These are phyloP conservation scores for Brettanomyces nanus DNA, from an alignment of 805 yeast genomes.

Conservation along the genomic window DNA sequence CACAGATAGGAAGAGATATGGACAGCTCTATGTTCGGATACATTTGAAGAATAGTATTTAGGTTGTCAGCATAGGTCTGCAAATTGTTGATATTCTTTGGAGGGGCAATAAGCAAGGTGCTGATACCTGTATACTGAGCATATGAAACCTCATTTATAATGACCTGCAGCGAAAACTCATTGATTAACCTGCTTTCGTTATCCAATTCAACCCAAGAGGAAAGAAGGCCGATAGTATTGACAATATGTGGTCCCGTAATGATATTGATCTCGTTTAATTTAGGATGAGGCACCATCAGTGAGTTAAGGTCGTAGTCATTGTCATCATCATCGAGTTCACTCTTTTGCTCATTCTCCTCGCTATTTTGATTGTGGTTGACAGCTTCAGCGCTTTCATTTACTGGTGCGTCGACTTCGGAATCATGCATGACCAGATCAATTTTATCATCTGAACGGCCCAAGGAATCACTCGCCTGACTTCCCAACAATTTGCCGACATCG, in stretches of 20 bases:
- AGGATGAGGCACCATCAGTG: slow-evolving; percentile 33
- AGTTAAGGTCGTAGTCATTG: slow-evolving; percentile 10
- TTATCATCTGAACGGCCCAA: slow-evolving; percentile 1
- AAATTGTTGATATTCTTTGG: slow-evolving; percentile 50
- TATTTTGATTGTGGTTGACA: background rate
- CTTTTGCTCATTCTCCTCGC: background rate
- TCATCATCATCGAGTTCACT: slow-evolving; percentile 4
- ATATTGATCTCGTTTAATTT: slow-evolving; percentile 33
- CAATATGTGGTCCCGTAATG: slow-evolving; percentile 33
- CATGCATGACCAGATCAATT: background rate
- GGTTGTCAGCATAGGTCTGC: slow-evolving; percentile 39
- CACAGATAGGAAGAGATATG: slow-evolving; percentile 41
- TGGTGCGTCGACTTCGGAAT: background rate
- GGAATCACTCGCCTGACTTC: background rate
- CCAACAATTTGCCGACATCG: background rate
- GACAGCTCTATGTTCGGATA: slow-evolving; percentile 33
- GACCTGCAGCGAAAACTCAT: slow-evolving; percentile 50
- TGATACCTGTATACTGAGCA: slow-evolving; percentile 51
- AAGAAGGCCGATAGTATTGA: slow-evolving; percentile 43
- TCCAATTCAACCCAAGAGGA: slow-evolving; percentile 70
- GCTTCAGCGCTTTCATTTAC: background rate
- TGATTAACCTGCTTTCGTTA: slow-evolving; percentile 37
- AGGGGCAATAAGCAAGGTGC: slow-evolving; percentile 51
- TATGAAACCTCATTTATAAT: slow-evolving; percentile 49
- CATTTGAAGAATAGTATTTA: slow-evolving; percentile 17